Percentiles rank a stretch among this genome's conserved stretches.
phyloP scores from a whole-genome alignment of 1,139 yeast genomes.

The Lodderomyces beijingensis region DNA sequence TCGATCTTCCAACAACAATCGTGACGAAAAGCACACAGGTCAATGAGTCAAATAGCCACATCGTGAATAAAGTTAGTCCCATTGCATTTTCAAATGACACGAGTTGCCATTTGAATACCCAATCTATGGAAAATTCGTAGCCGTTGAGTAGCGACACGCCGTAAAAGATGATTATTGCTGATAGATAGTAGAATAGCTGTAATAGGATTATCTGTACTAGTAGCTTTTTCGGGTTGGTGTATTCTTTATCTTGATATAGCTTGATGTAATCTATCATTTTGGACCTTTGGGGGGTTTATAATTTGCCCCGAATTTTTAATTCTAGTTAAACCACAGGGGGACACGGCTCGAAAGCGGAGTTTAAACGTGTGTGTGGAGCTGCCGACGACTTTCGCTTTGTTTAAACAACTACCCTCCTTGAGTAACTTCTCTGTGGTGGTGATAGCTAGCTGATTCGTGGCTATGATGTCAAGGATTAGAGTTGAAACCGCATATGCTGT shows the following conservation, averaged over 20 bases:
- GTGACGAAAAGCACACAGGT: conserved; percentile 80
- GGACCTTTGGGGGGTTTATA: too few species aligned
- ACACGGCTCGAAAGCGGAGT: too few species aligned
- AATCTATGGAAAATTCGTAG: conserved; percentile 53
- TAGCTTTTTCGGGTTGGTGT: conserved; percentile 35
- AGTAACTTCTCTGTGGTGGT: too few species aligned
- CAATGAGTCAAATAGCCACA: conserved; percentile 81
- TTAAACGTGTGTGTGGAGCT: too few species aligned
- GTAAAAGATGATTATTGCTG: conserved; percentile 56
- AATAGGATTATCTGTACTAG: conserved; percentile 55
- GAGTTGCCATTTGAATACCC: conserved; percentile 82
- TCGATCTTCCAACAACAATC: conserved; percentile 83
- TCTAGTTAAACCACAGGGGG: too few species aligned
- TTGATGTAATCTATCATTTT: conserved; percentile 4
- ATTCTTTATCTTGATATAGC: conserved; percentile 5
- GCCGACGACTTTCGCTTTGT: background rate
- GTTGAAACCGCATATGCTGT: too few species aligned
- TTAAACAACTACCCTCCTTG: background rate
- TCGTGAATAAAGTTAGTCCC: conserved; percentile 66
- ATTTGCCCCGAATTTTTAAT: too few species aligned
- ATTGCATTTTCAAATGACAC: conserved; percentile 72
- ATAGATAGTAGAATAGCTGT: conserved; percentile 62
- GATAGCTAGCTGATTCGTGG: too few species aligned
- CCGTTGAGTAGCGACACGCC: conserved; percentile 58
- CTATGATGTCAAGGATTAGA: too few species aligned